Conservation (phyloP, 164 flowering plant species). For the grape (Vitis vinifera) region ASM3070453v1 NC_081822.1:539501-540000, state of each 20-base stretch:
- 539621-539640: slow-evolving; percentile 70
- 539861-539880: too few species aligned
- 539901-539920: too few species aligned
- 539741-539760: slow-evolving; percentile 24
- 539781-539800: too few species aligned
- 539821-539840: not conserved
- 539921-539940: too few species aligned
- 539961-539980: not conserved
- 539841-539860: too few species aligned
- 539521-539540: too few species aligned
- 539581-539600: slow-evolving; percentile 56
- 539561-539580: slow-evolving; percentile 59
- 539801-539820: too few species aligned
- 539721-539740: slow-evolving; percentile 22
- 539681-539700: slow-evolving; percentile 52
- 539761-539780: not conserved
- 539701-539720: slow-evolving; percentile 24
- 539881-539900: too few species aligned
- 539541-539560: not conserved
- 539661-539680: slow-evolving; percentile 66
- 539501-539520: too few species aligned
- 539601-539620: slow-evolving; percentile 68
- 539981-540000: too few species aligned
- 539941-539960: too few species aligned
- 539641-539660: slow-evolving; percentile 58